Percentiles rank a stretch among this genome's conserved stretches.
Evolutionary conservation across 768 basidiomycete genomes (phyloP).

Genomic region (Cystobasidium onofrii): DNA sequence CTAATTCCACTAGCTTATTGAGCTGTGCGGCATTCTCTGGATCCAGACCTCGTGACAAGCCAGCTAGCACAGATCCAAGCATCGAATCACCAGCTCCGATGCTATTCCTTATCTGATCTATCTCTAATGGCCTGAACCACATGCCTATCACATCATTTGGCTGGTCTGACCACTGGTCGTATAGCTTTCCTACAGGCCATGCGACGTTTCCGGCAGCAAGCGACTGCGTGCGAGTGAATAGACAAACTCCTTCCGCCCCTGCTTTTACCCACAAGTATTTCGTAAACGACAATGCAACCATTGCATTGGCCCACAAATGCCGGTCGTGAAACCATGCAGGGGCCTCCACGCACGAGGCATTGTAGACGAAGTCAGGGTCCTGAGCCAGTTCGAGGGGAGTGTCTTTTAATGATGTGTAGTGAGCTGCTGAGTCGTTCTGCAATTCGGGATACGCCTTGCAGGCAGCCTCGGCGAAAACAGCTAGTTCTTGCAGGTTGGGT

Average conservation of each 20-base stretch:
- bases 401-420: too few relatives aligned
- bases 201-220: not conserved
- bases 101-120: not conserved
- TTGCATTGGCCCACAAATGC: not conserved
- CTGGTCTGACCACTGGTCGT: not conserved
- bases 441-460: not conserved
- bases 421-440: too few relatives aligned
- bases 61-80: conserved; percentile 11
- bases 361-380: too few relatives aligned
- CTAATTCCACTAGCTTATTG: not conserved
- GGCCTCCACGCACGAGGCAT: not conserved
- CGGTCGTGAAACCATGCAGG: not conserved
- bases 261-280: conserved; percentile 53
- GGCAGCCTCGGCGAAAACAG: conserved; percentile 45
- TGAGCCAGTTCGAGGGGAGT: too few relatives aligned
- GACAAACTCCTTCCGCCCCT: conserved; percentile 55
- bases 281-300: conserved; percentile 44
- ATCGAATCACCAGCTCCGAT: conserved; percentile 26
- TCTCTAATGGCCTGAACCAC: not conserved
- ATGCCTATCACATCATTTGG: not conserved
- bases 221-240: not conserved
- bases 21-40: not conserved
- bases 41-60: not conserved
- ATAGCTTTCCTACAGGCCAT: not conserved
- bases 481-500: conserved; percentile 76